Percentiles rank a stretch among this genome's conserved stretches.
phyloP scores from a whole-genome alignment of 495 filamentous ascomycete genomes.

The Aspergillus homomorphus region DNA sequence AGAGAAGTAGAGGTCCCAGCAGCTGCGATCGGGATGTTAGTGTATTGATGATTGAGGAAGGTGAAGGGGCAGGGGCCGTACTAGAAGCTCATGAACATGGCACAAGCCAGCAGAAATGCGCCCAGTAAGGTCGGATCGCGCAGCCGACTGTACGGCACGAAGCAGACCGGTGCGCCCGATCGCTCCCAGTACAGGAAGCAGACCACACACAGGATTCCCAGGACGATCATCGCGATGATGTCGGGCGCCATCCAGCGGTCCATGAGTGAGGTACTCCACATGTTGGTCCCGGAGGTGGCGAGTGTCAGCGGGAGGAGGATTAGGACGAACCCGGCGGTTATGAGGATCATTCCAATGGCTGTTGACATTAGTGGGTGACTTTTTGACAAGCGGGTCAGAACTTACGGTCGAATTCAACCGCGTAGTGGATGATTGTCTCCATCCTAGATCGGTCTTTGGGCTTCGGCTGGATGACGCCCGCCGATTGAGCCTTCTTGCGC shows the following conservation, averaged over 20 bases:
- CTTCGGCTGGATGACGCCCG: slow-evolving; percentile 26
- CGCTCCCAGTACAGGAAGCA: slow-evolving; percentile 10
- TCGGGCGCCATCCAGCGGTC: slow-evolving; percentile 4
- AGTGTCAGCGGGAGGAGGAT: slow-evolving; percentile 56
- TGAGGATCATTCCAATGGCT: slow-evolving; percentile 51
- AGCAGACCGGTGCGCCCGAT: neutral
- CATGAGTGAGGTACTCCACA: slow-evolving; percentile 1
- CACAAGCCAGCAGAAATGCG: slow-evolving; percentile 42
- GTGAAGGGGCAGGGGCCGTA: neutral
- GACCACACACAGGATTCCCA: neutral
- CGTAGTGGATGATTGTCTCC: slow-evolving; percentile 17
- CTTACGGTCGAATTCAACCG: slow-evolving; percentile 22
- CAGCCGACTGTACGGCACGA: slow-evolving; percentile 7
- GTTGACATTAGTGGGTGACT: neutral
- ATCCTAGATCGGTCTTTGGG: slow-evolving; percentile 21
- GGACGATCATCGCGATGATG: slow-evolving; percentile 8
- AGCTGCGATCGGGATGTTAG: neutral
- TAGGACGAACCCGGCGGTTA: slow-evolving; percentile 46
- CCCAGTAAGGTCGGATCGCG: slow-evolving; percentile 4
- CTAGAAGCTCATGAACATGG: slow-evolving; percentile 51
- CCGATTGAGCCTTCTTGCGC: slow-evolving; percentile 45
- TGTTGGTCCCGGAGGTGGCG: slow-evolving; percentile 25
- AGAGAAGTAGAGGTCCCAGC: slow-evolving; percentile 58
- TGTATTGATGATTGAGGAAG: neutral
- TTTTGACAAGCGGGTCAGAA: neutral